Base-by-base conservation (phyloP, 768 basidiomycete species). In the Rhodotorula toruloides region DNA sequence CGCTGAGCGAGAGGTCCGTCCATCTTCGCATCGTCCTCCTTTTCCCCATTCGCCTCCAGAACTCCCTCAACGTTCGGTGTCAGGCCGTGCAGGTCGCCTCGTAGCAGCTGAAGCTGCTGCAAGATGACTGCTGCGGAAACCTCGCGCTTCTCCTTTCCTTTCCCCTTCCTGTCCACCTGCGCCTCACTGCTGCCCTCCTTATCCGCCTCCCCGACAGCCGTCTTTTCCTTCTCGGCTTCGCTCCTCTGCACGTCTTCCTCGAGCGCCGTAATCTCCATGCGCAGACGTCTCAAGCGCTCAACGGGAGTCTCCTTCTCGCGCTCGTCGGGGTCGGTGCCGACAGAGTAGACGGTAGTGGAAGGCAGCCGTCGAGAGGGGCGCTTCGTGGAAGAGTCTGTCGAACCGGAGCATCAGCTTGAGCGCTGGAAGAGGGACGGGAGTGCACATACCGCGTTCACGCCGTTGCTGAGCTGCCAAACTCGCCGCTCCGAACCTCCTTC, bases 231-330 rank as follows among this genome's bases (percentile, higher is more conserved):
- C 17, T 54, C 47, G 13, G 48, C 47, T 32, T 55, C 58, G 25
- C 3, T 32, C 16, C 50, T 42, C 40, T 50, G 21, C n/a, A 93
- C 80, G 74, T 93, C 90, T 2, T 79, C 76, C 76, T 99, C 94
- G 7, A 99, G 81, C 36, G 89, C 82, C 0, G 83, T 77, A 1
- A 97, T 80, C 74, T 99, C 94, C 4, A 83, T 82, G 66, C 91
- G 88, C 13, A 99, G 81, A 4, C 80, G 63, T 5, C 78, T 59
- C 14, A 81, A 63, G 11, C 77, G 72, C 25, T 78, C 77, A 34
- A 76, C 68, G 9, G 79, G 75, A 1, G 78, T 76, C 70, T 81
- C 80, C 13, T 54, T 56, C n/a, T 58, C 64, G 7, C 70, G 64
- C 11, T 67, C 55, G n/a, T 68, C 55, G 22, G 40, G 21, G 72